Evolutionary conservation across 768 basidiomycete genomes (phyloP).

Genomic region (Tubosaeta sp.): DNA sequence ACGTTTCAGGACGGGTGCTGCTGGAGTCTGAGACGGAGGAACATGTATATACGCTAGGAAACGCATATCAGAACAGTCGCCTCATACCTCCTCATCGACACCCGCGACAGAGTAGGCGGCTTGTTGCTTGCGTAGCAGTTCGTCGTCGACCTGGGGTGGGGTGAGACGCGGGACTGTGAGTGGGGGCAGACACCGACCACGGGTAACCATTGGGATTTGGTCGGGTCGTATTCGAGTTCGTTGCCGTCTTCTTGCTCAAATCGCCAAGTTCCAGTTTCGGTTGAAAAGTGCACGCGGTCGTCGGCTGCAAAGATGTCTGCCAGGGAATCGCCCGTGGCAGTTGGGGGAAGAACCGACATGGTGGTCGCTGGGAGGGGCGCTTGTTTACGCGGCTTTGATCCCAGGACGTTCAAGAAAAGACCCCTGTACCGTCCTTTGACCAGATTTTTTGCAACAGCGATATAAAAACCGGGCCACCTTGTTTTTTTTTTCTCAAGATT

Average conservation of each 20-base stretch:
- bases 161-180: background rate
- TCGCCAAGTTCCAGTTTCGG: slow-evolving; percentile 72
- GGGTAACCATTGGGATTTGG: slow-evolving; percentile 77
- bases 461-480: background rate
- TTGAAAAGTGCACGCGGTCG: slow-evolving; percentile 78
- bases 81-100: slow-evolving; percentile 87
- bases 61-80: slow-evolving; percentile 14
- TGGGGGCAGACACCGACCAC: slow-evolving; percentile 52
- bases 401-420: too few relatives aligned
- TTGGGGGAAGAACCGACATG: slow-evolving; percentile 37
- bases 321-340: slow-evolving; percentile 50
- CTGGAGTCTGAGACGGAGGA: slow-evolving; percentile 59
- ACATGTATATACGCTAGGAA: slow-evolving; percentile 23
- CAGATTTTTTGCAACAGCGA: too few relatives aligned
- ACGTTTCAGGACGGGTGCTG: slow-evolving; percentile 79
- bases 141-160: slow-evolving; percentile 71
- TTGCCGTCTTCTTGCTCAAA: slow-evolving; percentile 85
- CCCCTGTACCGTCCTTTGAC: too few relatives aligned
- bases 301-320: slow-evolving; percentile 69
- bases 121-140: slow-evolving; percentile 83
- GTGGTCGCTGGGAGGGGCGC: background rate
- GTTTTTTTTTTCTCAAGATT: background rate
- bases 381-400: too few relatives aligned
- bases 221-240: slow-evolving; percentile 86
- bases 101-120: slow-evolving; percentile 90